phyloP scores from a whole-genome alignment of 2,329 filamentous ascomycete species.

The Raffaelea albimanens region DNA sequence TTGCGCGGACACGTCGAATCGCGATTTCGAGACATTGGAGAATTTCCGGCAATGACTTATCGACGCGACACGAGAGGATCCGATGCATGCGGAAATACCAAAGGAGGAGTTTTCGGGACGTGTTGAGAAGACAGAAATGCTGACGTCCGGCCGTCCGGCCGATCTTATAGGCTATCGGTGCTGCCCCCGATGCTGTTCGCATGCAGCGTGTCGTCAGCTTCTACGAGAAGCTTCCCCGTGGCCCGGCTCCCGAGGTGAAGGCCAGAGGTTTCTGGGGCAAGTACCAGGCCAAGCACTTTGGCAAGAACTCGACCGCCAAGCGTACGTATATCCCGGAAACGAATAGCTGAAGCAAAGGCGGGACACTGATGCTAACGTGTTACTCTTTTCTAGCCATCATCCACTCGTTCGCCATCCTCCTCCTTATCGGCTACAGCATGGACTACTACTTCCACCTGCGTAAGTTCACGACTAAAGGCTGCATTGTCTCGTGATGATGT shows the following conservation, averaged over 20 bases:
- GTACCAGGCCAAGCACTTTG: constrained; percentile 86
- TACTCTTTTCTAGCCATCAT: constrained; percentile 59
- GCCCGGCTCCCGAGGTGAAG: constrained; percentile 75
- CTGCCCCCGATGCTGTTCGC: constrained; percentile 87
- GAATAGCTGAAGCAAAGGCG: no score
- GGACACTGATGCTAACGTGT: no score
- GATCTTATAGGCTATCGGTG: constrained; percentile 69
- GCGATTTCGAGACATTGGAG: no score
- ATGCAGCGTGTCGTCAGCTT: constrained; percentile 98
- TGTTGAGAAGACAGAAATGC: neutral
- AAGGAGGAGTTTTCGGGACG: neutral
- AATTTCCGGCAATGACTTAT: neutral
- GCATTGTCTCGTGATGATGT: no score
- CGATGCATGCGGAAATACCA: neutral
- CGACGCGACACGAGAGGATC: neutral
- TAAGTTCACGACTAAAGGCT: constrained; percentile 53
- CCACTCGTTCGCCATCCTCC: constrained; percentile 70
- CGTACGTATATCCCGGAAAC: constrained; percentile 61
- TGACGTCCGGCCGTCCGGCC: constrained; percentile 4
- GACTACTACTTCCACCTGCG: constrained; percentile 99
- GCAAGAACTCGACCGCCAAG: constrained; percentile 79
- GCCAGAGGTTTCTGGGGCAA: constrained; percentile 72
- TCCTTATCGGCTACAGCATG: constrained; percentile 84
- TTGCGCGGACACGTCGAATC: no score
- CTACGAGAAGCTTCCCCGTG: constrained; percentile 97